These are phyloP conservation scores for Vanrija sp. DNA, from an alignment of 1,284 basidiomycete genomes.

Conservation along the genomic window DNA sequence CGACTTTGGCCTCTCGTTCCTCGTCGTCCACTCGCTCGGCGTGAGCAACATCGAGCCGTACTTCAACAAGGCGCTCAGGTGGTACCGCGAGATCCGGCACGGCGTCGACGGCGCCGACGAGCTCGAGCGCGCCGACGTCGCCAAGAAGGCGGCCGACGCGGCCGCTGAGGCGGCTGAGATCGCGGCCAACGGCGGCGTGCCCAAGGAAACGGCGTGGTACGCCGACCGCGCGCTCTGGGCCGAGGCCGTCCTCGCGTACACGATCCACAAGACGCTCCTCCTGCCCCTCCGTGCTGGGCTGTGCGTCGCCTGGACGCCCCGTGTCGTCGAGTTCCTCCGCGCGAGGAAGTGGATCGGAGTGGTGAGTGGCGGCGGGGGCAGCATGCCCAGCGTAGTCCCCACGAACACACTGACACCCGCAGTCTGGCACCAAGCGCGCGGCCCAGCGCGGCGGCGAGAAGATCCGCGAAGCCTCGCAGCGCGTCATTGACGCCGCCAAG, in stretches of 20 bases:
- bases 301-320: conserved; percentile 82
- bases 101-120: conserved; percentile 22
- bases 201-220: conserved; percentile 50
- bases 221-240: conserved; percentile 75
- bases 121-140: conserved; percentile 19
- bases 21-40: conserved; percentile 78
- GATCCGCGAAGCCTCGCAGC: conserved; percentile 9
- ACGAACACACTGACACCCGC: not conserved
- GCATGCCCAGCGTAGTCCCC: not conserved
- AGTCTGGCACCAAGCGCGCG: conserved; percentile 15
- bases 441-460: conserved; percentile 12
- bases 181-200: conserved; percentile 45
- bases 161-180: conserved; percentile 57
- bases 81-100: conserved; percentile 34
- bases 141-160: conserved; percentile 15
- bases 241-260: conserved; percentile 87
- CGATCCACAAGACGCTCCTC: conserved; percentile 91
- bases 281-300: conserved; percentile 85
- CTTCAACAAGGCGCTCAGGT: conserved; percentile 58
- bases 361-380: conserved; percentile 23
- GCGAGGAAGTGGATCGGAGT: conserved; percentile 62
- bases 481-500: conserved; percentile 11
- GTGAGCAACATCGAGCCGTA: conserved; percentile 79
- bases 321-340: conserved; percentile 72
- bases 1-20: conserved; percentile 80